Base-by-base conservation (phyloP, 1,284 basidiomycete species). In the Trichosporon sp. region DNA sequence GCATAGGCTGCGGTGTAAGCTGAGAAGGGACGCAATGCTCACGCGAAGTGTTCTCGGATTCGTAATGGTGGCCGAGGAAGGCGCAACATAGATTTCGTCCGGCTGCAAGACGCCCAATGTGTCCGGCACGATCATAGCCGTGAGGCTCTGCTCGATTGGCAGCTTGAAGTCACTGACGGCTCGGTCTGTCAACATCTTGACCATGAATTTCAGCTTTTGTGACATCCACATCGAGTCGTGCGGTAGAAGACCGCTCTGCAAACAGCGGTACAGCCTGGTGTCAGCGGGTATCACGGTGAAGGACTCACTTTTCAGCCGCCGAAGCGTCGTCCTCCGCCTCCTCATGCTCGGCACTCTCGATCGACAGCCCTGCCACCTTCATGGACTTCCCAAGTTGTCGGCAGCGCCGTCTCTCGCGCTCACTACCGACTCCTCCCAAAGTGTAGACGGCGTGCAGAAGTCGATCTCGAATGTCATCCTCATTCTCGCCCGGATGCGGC, bases 91-190 rank as follows among this genome's bases (percentile, higher is more conserved):
- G 13, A 76, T 64, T 62, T 78, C 76, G 66, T 74, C 64, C 0
- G 76, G 74, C 7, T 60, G 66, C 1, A 78, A 67, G 11, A 74
- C 59, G 1, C 68, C 70, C 1, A 65, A 44, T 0, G 74, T 52
- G 52, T 78, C 76, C 16, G 76, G 76, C 14, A 78, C 69, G 57
- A 76, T 76, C 63, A 76, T 73, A 0, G 75, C 72, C 1, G 73
- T 69, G 0, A 74, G 59, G 16, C 70, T 71, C 40, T 71, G 66
- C 16, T 70, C 64, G 16, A 78, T 61, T 0, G 69, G 68, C 19
- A 77, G 68, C 34, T 67, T 67, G 59, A 75, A 71, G 9, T 70
- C 63, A 13, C 62, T 60, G 3, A 70, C 66, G 10, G 69, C 59
- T 1, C 61, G 67, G 33, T 69, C 58, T 1, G 65, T 63, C 10